phyloP scores from a whole-genome alignment of 306 rosid species.

The Begonia loranthoides region DNA sequence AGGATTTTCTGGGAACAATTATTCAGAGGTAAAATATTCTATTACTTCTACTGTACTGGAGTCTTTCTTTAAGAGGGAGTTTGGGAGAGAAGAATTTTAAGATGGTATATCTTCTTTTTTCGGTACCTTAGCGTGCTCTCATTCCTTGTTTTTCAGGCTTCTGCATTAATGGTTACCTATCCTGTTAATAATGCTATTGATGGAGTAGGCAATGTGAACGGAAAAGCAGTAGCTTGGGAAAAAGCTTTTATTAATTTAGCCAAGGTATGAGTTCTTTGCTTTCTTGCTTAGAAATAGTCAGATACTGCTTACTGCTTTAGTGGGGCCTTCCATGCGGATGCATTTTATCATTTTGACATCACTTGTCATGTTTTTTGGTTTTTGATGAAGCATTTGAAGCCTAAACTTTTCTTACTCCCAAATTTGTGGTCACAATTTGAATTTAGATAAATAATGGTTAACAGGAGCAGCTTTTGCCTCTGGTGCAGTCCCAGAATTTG shows the following conservation, averaged over 20 bases:
- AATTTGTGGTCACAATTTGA: too few species aligned
- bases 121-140: conserved; percentile 12
- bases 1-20: conserved; percentile 84
- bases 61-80: too few species aligned
- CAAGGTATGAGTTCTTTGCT: conserved; percentile 46
- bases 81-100: too few species aligned
- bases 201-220: conserved; percentile 65
- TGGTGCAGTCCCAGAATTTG: conserved; percentile 72
- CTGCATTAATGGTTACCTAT: conserved; percentile 78
- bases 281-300: conserved; percentile 5
- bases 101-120: conserved; percentile 3
- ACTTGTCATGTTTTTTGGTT: neutral
- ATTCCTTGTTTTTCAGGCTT: conserved; percentile 53
- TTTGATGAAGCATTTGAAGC: neutral
- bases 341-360: neutral
- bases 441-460: conserved; percentile 20
- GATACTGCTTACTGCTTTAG: neutral
- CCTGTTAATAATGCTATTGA: conserved; percentile 82
- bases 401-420: too few species aligned
- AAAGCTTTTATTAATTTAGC: conserved; percentile 71
- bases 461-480: conserved; percentile 78
- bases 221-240: conserved; percentile 79
- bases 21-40: conserved; percentile 53
- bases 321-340: conserved; percentile 8
- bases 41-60: too few species aligned